A percentile compares a stretch with the other conserved stretches of the same genome.
Evolutionary conservation across 208 protist genomes (phyloP).

Genomic region (Trypanosoma melophagium): DNA sequence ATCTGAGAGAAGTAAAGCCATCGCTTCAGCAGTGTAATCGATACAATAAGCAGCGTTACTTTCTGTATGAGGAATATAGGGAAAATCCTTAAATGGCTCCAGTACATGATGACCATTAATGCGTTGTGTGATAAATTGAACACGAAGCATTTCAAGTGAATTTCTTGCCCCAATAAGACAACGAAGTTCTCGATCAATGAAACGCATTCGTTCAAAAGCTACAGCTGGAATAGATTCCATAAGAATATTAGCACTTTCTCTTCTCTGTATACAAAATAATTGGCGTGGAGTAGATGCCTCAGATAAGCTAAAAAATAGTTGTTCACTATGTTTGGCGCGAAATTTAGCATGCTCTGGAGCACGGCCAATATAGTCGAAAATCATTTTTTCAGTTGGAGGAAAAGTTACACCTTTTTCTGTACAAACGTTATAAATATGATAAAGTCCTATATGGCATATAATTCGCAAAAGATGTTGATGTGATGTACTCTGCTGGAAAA

Average conservation of each 20-base stretch:
- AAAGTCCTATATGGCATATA: conserved; percentile 82
- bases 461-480: conserved; percentile 90
- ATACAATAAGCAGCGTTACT: conserved; percentile 56
- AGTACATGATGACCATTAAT: conserved; percentile 25
- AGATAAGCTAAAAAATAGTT: conserved; percentile 70
- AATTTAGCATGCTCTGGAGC: conserved; percentile 79
- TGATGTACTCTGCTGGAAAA: conserved; percentile 85
- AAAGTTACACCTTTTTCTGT: conserved; percentile 25
- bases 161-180: conserved; percentile 62
- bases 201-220: conserved; percentile 80
- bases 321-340: conserved; percentile 64
- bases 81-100: conserved; percentile 46
- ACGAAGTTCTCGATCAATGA: conserved; percentile 68
- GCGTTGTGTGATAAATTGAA: conserved; percentile 29
- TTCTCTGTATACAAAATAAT: conserved; percentile 78
- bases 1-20: conserved; percentile 53
- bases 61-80: conserved; percentile 69
- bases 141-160: conserved; percentile 66
- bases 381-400: conserved; percentile 28
- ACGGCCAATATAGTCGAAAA: conserved; percentile 69
- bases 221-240: conserved; percentile 75
- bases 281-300: conserved; percentile 53
- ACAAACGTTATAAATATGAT: conserved; percentile 49
- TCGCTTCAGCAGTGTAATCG: conserved; percentile 76
- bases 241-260: conserved; percentile 77